Conservation (phyloP, 305 asterid genomes). For the Solanum hybrid region DNA sequence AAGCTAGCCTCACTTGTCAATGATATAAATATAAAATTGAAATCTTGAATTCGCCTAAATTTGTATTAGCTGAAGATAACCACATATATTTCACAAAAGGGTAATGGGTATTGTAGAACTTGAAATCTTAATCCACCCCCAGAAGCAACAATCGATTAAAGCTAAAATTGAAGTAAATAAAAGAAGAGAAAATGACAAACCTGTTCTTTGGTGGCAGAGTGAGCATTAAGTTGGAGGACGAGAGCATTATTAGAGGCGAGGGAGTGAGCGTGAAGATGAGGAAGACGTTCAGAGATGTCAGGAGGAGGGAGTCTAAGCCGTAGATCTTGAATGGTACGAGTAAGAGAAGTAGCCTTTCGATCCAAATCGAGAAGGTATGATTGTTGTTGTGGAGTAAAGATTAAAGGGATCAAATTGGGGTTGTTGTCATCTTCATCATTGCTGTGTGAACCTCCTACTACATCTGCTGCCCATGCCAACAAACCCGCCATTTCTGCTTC, state of each 20-base stretch:
- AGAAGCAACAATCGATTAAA: neutral
- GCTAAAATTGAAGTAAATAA: neutral
- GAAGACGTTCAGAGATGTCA: slow-evolving; percentile 86
- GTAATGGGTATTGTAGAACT: neutral
- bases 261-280: slow-evolving; percentile 93
- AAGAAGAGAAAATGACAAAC: slow-evolving; percentile 15
- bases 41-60: neutral
- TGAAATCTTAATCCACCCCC: neutral
- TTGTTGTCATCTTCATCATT: slow-evolving; percentile 45
- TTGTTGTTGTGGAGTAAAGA: slow-evolving; percentile 76
- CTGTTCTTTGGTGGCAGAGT: slow-evolving; percentile 88
- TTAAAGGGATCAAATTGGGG: slow-evolving; percentile 60
- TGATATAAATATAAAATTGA: neutral
- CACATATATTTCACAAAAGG: neutral
- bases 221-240: slow-evolving; percentile 83
- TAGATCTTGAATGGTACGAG: slow-evolving; percentile 92
- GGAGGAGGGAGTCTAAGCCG: slow-evolving; percentile 90
- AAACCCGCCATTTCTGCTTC: slow-evolving; percentile 62
- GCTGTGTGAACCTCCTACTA: slow-evolving; percentile 54
- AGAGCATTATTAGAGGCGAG: slow-evolving; percentile 88
- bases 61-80: neutral
- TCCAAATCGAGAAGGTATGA: slow-evolving; percentile 56
- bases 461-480: slow-evolving; percentile 99
- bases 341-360: slow-evolving; percentile 49
- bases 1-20: neutral